These are phyloP conservation scores for Nakazawaea ishiwadae DNA, from an alignment of 805 yeast species.

Conservation along the genomic window DNA sequence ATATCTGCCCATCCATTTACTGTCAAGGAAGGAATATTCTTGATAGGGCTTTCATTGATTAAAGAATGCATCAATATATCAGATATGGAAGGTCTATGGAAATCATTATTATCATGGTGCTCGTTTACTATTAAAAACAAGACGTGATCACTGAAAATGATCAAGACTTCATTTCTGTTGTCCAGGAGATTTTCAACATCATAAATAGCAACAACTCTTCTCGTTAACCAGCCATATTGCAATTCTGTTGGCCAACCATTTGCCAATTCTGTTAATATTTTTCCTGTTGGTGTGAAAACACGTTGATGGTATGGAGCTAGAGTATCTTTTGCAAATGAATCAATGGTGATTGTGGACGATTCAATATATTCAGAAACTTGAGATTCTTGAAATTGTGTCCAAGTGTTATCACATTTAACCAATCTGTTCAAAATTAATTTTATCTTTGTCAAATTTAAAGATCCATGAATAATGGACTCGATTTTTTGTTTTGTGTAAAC, in stretches of 20 bases:
- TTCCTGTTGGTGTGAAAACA: conserved; percentile 88
- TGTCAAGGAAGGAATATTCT: conserved; percentile 60
- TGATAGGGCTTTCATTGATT: conserved; percentile 76
- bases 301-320: conserved; percentile 52
- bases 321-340: conserved; percentile 70
- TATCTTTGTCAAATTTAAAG: conserved; percentile 66
- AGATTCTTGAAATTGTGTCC: conserved; percentile 30
- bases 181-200: conserved; percentile 29
- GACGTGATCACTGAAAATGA: conserved; percentile 77
- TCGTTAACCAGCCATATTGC: conserved; percentile 82
- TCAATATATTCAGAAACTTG: conserved; percentile 39
- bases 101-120: conserved; percentile 23
- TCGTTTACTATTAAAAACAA: conserved; percentile 57
- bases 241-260: conserved; percentile 82
- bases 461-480: conserved; percentile 60
- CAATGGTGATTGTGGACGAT: conserved; percentile 60
- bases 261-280: conserved; percentile 78
- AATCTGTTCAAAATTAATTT: conserved; percentile 66
- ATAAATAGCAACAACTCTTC: conserved; percentile 78
- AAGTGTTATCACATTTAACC: conserved; percentile 22
- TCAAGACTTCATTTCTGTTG: conserved; percentile 49
- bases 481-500: conserved; percentile 46
- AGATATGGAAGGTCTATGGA: conserved; percentile 55
- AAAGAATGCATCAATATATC: conserved; percentile 88
- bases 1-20: conserved; percentile 69